Percentiles rank a stretch among this genome's conserved stretches.
These are phyloP conservation scores for Colletotrichum karsti DNA, from an alignment of 2,329 filamentous ascomycete species.

Conservation along the genomic window DNA sequence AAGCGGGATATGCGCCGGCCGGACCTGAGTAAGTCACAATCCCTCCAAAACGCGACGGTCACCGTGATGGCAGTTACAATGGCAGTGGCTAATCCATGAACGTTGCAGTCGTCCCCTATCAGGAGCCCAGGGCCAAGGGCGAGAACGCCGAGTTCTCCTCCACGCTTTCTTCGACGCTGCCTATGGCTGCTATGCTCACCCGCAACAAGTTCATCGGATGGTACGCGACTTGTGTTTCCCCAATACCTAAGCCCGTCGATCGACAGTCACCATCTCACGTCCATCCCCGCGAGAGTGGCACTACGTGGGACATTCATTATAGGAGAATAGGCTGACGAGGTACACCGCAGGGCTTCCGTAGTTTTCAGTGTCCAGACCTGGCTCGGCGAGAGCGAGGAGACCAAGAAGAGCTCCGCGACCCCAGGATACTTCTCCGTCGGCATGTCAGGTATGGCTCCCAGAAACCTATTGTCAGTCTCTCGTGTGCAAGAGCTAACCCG, in stretches of 20 bases:
- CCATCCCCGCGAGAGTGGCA: neutral
- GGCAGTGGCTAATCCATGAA: neutral
- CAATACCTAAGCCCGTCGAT: neutral
- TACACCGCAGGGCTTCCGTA: constrained; percentile 69
- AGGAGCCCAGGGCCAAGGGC: constrained; percentile 74
- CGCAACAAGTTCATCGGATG: constrained; percentile 83
- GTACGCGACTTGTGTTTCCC: constrained; percentile 48
- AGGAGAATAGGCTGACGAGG: neutral
- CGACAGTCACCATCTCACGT: neutral
- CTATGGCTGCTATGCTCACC: constrained; percentile 96
- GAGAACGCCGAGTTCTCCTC: constrained; percentile 75
- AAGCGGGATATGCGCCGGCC: constrained; percentile 80
- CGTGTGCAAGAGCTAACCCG: neutral
- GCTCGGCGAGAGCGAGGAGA: constrained; percentile 77
- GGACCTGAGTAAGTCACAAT: constrained; percentile 71
- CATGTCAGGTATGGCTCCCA: constrained; percentile 75
- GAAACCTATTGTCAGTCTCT: neutral
- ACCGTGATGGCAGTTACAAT: too few relatives aligned
- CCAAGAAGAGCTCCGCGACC: constrained; percentile 70
- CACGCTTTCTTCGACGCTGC: constrained; percentile 79
- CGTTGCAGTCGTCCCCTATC: constrained; percentile 82
- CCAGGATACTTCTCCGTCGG: constrained; percentile 77
- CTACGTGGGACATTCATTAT: neutral
- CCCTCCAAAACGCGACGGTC: neutral
- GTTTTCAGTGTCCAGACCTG: constrained; percentile 80